Conservation (phyloP, 768 basidiomycete genomes). For the Pulveroboletus ravenelii region DNA sequence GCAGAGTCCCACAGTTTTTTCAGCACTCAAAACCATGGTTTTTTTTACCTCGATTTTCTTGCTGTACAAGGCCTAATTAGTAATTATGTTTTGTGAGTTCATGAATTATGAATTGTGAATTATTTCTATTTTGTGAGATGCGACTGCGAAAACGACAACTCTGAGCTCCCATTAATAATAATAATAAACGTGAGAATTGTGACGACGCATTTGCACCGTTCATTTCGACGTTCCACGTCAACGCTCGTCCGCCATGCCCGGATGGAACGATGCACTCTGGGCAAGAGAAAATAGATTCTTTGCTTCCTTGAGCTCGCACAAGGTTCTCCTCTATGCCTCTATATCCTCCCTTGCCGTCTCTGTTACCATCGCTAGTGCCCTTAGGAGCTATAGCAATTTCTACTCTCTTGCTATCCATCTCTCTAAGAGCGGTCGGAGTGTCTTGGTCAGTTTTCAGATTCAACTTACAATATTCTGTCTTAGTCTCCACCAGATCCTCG, state of each 20-base stretch:
- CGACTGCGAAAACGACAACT: no score
- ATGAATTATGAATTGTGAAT: no score
- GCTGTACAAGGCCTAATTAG: no score
- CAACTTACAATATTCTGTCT: constrained; percentile 1
- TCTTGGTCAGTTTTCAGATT: constrained; percentile 56
- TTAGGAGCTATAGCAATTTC: constrained; percentile 84
- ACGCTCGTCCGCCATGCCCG: constrained; percentile 37
- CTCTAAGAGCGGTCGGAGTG: constrained; percentile 89
- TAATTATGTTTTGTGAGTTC: no score
- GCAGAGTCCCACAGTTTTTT: no score
- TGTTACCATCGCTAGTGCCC: constrained; percentile 72
- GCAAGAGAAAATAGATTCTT: constrained; percentile 48
- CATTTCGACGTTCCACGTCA: background rate
- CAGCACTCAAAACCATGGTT: no score
- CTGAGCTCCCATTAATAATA: background rate
- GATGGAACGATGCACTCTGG: constrained; percentile 42
- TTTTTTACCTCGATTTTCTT: no score
- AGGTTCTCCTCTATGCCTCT: constrained; percentile 63
- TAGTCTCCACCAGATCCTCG: constrained; percentile 58
- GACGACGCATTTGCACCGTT: constrained; percentile 3
- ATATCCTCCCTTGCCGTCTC: constrained; percentile 66
- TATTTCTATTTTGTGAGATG: no score
- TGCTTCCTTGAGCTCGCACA: constrained; percentile 51
- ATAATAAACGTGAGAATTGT: constrained; percentile 16
- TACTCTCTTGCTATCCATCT: constrained; percentile 91